These are phyloP conservation scores for Priceomyces haplophilus DNA, from an alignment of 805 yeast genomes.

Conservation along the genomic window DNA sequence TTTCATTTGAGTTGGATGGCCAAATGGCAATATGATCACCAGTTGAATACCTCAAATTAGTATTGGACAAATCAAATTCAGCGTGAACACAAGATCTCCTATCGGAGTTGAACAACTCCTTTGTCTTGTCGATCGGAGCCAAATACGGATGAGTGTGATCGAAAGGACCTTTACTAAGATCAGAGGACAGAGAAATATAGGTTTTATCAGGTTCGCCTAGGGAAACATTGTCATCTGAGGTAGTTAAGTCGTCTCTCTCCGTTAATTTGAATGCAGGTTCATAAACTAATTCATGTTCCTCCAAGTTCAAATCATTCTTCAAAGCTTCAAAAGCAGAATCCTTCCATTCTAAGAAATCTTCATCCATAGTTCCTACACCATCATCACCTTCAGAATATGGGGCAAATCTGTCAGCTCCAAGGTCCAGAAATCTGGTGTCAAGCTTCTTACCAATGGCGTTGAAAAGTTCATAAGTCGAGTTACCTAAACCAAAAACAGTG, in stretches of 20 bases:
- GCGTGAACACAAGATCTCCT: conserved; percentile 83
- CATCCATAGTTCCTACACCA: conserved; percentile 92
- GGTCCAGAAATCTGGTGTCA: conserved; percentile 45
- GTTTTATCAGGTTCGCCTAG: conserved; percentile 80
- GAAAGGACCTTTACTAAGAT: conserved; percentile 65
- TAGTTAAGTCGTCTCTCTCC: conserved; percentile 30
- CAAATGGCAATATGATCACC: conserved; percentile 96
- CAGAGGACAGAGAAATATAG: conserved; percentile 26
- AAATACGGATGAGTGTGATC: conserved; percentile 79
- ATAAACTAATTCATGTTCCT: conserved; percentile 76
- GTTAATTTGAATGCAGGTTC: conserved; percentile 60
- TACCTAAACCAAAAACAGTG: conserved; percentile 89
- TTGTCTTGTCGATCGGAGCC: conserved; percentile 59
- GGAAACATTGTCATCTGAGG: conserved; percentile 33
- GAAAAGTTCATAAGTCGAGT: conserved; percentile 88
- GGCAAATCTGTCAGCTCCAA: conserved; percentile 75
- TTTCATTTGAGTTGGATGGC: conserved; percentile 84
- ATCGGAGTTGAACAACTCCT: conserved; percentile 65
- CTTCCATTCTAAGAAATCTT: conserved; percentile 92
- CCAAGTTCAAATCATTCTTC: conserved; percentile 59
- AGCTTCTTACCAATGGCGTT: conserved; percentile 76
- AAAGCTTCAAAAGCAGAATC: conserved; percentile 67
- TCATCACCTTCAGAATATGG: conserved; percentile 92
- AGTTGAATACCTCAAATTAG: conserved; percentile 80
- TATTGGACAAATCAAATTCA: conserved; percentile 76